phyloP scores from a whole-genome alignment of 345 rosid genomes.

The Viola odorata region DNA sequence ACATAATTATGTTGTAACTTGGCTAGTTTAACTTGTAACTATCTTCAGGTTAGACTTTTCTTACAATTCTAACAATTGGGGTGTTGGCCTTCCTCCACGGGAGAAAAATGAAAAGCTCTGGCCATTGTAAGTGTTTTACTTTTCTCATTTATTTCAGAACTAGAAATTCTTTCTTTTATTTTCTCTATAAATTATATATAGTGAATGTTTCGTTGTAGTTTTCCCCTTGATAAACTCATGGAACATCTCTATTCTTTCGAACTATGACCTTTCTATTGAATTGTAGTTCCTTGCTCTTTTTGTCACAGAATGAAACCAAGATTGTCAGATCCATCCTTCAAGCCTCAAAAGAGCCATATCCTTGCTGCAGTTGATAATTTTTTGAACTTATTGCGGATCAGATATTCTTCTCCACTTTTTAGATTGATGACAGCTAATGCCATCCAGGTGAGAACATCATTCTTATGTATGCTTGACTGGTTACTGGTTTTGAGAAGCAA shows the following conservation, averaged over 20 bases:
- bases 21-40: constrained; percentile 10
- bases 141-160: background rate
- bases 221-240: too few species aligned
- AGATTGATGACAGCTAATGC: constrained; percentile 66
- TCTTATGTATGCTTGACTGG: background rate
- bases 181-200: too few species aligned
- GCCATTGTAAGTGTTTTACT: constrained; percentile 57
- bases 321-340: constrained; percentile 79
- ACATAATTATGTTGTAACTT: too few species aligned
- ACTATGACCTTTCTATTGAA: constrained; percentile 1
- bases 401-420: constrained; percentile 91
- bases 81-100: constrained; percentile 88
- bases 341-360: constrained; percentile 69
- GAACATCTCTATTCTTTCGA: too few species aligned
- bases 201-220: too few species aligned
- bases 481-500: too few species aligned
- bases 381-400: constrained; percentile 52
- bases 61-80: constrained; percentile 83
- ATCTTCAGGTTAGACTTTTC: constrained; percentile 73
- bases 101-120: constrained; percentile 75
- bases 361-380: constrained; percentile 68
- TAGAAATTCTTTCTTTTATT: too few species aligned
- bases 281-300: too few species aligned
- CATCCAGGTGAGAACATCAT: constrained; percentile 56
- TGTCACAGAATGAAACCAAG: constrained; percentile 70